These are phyloP conservation scores for Schoenoplectus tabernaemontani DNA, from an alignment of 202 grass and related monocot species.

Conservation along the genomic window DNA sequence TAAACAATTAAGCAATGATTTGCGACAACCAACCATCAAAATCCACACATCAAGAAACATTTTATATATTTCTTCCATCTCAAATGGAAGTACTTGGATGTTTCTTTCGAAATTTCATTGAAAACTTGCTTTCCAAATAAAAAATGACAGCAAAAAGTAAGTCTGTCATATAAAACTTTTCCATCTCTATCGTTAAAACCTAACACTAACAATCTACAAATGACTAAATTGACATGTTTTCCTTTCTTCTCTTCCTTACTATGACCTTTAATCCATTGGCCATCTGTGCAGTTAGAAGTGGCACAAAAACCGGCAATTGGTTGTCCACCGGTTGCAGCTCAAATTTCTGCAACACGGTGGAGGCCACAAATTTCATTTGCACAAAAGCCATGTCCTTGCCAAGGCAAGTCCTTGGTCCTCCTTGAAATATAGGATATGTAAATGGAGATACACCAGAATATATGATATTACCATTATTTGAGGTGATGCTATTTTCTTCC, in stretches of 20 bases:
- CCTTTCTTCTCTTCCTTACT: conserved; percentile 34
- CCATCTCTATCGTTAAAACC: neutral
- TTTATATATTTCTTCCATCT: neutral
- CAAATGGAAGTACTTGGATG: neutral
- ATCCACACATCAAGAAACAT: neutral
- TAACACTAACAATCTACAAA: conserved; percentile 4
- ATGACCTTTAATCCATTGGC: conserved; percentile 55
- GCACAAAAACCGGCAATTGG: conserved; percentile 44
- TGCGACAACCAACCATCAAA: neutral
- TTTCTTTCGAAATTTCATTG: conserved; percentile 16
- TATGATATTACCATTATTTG: neutral
- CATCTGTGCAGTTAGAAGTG: conserved; percentile 82
- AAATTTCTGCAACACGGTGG: conserved; percentile 54
- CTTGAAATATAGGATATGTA: conserved; percentile 87
- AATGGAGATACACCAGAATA: conserved; percentile 51
- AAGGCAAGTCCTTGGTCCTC: conserved; percentile 69
- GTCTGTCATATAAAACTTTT: neutral
- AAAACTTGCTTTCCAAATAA: conserved; percentile 16
- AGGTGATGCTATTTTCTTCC: neutral
- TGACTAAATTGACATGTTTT: neutral
- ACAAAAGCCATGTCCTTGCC: conserved; percentile 93
- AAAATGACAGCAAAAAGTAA: neutral
- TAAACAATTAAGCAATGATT: neutral
- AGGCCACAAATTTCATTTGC: conserved; percentile 91
- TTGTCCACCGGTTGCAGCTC: conserved; percentile 35